Evolutionary conservation across 1,139 yeast species (phyloP), one percentile per base, ranked within the genome.

Genomic region (Debaryomyces singareniensis): DNA sequence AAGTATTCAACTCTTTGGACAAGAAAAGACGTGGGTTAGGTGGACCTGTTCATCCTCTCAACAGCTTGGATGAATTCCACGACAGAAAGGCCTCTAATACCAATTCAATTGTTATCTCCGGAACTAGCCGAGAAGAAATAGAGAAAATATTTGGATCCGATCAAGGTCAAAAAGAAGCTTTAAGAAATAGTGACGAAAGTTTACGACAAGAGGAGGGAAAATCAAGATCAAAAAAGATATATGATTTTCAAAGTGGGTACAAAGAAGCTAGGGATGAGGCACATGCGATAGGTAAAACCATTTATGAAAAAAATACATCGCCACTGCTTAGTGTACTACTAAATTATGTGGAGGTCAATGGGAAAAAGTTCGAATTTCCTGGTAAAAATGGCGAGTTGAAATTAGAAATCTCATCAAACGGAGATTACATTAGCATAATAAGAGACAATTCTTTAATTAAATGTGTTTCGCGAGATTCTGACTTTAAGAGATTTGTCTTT

Each of bases 401-500:
- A n/a, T n/a, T n/a, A n/a, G n/a, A n/a, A n/a, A n/a, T n/a, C n/a
- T n/a, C n/a, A n/a, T n/a, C n/a, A n/a, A n/a, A n/a, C n/a, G n/a
- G n/a, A n/a, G n/a, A n/a, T n/a, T n/a, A n/a, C n/a, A n/a, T n/a
- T n/a, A n/a, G n/a, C n/a, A n/a, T n/a, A n/a, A n/a, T n/a, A n/a
- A n/a, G n/a, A n/a, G n/a, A n/a, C n/a, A n/a, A n/a, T n/a, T n/a
- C n/a, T n/a, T n/a, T n/a, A n/a, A n/a, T n/a, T n/a, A n/a, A n/a
- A n/a, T n/a, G n/a, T n/a, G n/a, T n/a, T n/a, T n/a, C n/a, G n/a
- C n/a, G n/a, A n/a, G n/a, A n/a, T 12, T 29, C 21, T 7, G 38
- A 39, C 14, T 24, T 36, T 13, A 28, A 32, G 13, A 27, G 27
- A 15, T 27, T 38, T 5, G 20, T 13, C 10, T 32, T 39, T 21